Percentiles rank a stretch among this genome's conserved stretches.
These are phyloP conservation scores for Brassica juncea DNA, from an alignment of 345 rosid genomes.

Conservation along the genomic window DNA sequence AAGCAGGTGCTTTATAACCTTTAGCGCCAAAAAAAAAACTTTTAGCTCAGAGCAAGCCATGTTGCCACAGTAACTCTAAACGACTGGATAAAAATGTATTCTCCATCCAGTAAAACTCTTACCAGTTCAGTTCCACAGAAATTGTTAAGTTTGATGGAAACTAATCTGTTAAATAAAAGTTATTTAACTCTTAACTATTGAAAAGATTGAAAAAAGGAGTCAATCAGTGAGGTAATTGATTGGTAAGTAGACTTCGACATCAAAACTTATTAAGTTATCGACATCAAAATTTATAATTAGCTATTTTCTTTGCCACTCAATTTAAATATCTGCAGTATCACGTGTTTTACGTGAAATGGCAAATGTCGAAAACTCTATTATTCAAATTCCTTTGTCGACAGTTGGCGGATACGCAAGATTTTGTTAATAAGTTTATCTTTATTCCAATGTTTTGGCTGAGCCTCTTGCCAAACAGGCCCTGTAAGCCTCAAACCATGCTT, in stretches of 20 bases:
- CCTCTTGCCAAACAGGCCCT: too few species aligned
- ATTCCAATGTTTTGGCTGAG: too few species aligned
- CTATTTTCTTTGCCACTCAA: not conserved
- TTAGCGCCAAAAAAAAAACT: not conserved
- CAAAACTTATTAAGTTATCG: not conserved
- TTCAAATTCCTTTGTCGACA: constrained; percentile 31
- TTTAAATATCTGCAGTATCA: constrained; percentile 29
- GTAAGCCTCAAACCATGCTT: too few species aligned
- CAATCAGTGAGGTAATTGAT: constrained; percentile 35
- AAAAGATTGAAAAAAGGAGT: constrained; percentile 7
- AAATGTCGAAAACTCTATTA: constrained; percentile 3
- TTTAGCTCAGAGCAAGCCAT: too few species aligned
- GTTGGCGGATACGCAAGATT: not conserved
- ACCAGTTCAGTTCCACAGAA: not conserved
- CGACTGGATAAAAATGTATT: not conserved
- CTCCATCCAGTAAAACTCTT: not conserved
- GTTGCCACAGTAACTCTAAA: not conserved
- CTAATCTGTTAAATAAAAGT: not conserved
- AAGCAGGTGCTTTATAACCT: too few species aligned
- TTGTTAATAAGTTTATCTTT: not conserved
- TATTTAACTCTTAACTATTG: not conserved
- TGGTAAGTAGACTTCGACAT: constrained; percentile 27
- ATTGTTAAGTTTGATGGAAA: not conserved
- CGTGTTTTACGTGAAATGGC: constrained; percentile 38
- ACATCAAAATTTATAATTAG: not conserved